Evolutionary conservation across 169 alveolate genomes (phyloP).

Genomic region (Toxoplasma gondii): DNA sequence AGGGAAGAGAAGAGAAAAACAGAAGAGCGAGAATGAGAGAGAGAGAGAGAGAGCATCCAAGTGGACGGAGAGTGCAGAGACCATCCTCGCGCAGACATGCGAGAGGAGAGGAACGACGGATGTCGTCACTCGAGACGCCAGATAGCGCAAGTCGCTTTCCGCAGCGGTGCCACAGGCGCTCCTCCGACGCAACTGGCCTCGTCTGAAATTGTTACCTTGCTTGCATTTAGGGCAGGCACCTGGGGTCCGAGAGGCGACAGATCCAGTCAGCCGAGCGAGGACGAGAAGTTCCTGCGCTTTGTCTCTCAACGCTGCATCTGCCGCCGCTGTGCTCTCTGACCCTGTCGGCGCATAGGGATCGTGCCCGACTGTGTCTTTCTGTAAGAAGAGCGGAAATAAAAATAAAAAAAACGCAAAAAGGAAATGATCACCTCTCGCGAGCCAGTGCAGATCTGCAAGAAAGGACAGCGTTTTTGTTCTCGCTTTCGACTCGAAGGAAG

Average conservation of each 20-base stretch:
- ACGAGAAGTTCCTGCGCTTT: constrained; percentile 28
- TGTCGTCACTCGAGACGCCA: background rate
- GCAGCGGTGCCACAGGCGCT: no score
- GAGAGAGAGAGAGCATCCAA: no score
- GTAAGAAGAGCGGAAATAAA: background rate
- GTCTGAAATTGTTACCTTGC: constrained; percentile 27
- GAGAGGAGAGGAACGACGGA: background rate
- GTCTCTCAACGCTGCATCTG: background rate
- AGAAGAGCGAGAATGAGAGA: no score
- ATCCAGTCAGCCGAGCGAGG: constrained; percentile 28
- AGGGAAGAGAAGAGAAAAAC: background rate
- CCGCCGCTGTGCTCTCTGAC: background rate
- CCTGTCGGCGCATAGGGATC: constrained; percentile 44
- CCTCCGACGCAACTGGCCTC: no score
- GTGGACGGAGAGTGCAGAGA: background rate
- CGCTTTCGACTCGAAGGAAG: no score
- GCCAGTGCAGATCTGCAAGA: no score
- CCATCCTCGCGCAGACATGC: background rate
- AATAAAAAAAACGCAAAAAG: background rate
- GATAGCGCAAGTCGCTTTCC: no score
- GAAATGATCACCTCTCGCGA: no score
- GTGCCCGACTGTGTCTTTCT: constrained; percentile 40
- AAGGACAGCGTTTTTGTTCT: no score
- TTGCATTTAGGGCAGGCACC: constrained; percentile 46
- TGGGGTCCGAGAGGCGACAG: constrained; percentile 6